Evolutionary conservation across 768 basidiomycete species (phyloP).

Genomic region (Xerocomellus intermedius): DNA sequence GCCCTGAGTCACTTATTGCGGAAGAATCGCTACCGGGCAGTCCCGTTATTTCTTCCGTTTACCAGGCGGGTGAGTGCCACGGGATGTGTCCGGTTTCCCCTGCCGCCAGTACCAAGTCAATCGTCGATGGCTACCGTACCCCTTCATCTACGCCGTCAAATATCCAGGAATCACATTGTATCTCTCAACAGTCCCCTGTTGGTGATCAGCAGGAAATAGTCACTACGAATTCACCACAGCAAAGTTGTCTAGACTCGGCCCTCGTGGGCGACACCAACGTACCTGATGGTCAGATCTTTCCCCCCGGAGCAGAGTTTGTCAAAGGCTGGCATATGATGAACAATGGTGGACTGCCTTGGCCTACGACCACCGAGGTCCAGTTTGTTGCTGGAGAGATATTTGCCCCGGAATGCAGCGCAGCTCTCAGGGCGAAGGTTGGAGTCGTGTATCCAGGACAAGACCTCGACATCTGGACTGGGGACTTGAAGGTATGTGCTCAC

Average conservation of each 20-base stretch:
- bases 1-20: conserved; percentile 29
- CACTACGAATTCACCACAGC: background rate
- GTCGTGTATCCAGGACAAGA: conserved; percentile 53
- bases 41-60: conserved; percentile 17
- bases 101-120: conserved; percentile 19
- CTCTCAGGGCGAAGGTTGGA: conserved; percentile 49
- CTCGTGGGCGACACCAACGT: conserved; percentile 71
- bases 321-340: conserved; percentile 81
- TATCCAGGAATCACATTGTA: background rate
- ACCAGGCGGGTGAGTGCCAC: background rate
- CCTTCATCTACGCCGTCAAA: conserved; percentile 11
- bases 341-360: conserved; percentile 63
- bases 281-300: conserved; percentile 71
- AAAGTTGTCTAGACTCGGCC: conserved; percentile 43
- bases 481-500: conserved; percentile 59
- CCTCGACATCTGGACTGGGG: conserved; percentile 67
- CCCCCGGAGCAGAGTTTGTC: conserved; percentile 82
- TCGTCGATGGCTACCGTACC: conserved; percentile 31
- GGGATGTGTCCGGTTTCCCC: conserved; percentile 3
- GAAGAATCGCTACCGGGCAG: conserved; percentile 30
- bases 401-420: conserved; percentile 33
- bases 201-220: background rate
- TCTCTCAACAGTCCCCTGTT: background rate
- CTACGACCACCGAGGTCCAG: conserved; percentile 60
- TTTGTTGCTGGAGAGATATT: conserved; percentile 73